A percentile compares a stretch with the other conserved stretches of the same genome.
phyloP scores from a whole-genome alignment of 148 eudicot genomes.

The Limonium bicolor region DNA sequence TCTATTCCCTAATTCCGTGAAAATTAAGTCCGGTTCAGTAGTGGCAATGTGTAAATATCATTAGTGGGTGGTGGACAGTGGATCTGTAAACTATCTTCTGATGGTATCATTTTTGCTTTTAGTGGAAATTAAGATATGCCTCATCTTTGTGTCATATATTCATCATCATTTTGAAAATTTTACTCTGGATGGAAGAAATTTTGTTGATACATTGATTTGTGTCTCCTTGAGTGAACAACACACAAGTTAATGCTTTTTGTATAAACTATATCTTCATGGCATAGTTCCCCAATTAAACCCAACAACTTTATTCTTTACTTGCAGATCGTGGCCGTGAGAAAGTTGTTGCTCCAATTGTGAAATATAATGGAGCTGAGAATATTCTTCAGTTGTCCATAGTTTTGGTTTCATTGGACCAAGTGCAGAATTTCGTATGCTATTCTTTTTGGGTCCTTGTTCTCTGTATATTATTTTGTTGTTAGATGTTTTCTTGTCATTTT shows the following conservation, averaged over 20 bases:
- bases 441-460: background rate
- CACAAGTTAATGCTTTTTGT: background rate
- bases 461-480: background rate
- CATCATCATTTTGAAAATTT: no score
- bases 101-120: no score
- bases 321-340: slow-evolving; percentile 80
- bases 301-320: slow-evolving; percentile 3
- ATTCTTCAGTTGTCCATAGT: slow-evolving; percentile 40
- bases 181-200: no score
- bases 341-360: slow-evolving; percentile 76
- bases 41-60: no score
- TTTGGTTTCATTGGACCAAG: slow-evolving; percentile 48
- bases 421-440: slow-evolving; percentile 48
- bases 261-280: background rate
- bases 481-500: background rate
- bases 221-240: no score
- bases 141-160: no score
- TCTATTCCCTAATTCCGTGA: no score
- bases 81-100: no score
- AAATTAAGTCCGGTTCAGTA: no score
- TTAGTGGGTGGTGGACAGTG: no score
- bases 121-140: no score
- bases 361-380: slow-evolving; percentile 22
- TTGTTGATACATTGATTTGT: no score
- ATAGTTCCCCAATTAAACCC: background rate